Base-by-base conservation (phyloP, 345 rosid genomes). In the Acer yangbiense region DNA sequence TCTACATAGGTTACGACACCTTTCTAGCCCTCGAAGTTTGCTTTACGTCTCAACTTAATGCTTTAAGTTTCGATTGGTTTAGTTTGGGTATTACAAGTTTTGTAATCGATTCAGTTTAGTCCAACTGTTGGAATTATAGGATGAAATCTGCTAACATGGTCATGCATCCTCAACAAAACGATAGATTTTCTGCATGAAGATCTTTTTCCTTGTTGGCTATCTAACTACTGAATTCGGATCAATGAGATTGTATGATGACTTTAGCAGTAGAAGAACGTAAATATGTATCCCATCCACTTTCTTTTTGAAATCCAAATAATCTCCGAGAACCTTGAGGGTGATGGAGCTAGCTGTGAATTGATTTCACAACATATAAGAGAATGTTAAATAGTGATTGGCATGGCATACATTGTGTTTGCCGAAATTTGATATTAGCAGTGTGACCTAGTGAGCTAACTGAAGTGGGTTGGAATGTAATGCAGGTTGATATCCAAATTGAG, bases 401-500 rank as follows among this genome's bases (percentile, higher is more conserved):
- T 29, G 32, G 32, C 32, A 29, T 29, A 29, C 32, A 29, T 29
- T 29, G 32, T 29, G 32, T 29, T 29, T 29, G 32, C 32, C 32
- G 32, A 29, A 29, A 46, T 63, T 62, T 71, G 61, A 48, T 48
- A 48, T 48, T 48, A 2, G 13, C 54, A 3, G 54, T 48, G 54
- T 11, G 21, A 55, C 61, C 21, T 55, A 17, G 20, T 17, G 9
- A 55, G 5, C 8, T 55, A 48, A 16, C 58, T 12, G 16, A 77
- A 62, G 55, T 74, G 76, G 32, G 32, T 29, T 29, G 32, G 32
- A 29, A 29, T 29, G 32, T 29, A 58, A 76, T 3, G 68, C 87
- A 90, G 93, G 87, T 18, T 83, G 88, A 81, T 77, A 67, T 68
- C 62, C 84, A 79, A 81, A 73, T 69, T 18, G 73, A 44, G 81